Evolutionary conservation across 2,329 filamentous ascomycete genomes (phyloP).

Genomic region (Xylaria sp.): DNA sequence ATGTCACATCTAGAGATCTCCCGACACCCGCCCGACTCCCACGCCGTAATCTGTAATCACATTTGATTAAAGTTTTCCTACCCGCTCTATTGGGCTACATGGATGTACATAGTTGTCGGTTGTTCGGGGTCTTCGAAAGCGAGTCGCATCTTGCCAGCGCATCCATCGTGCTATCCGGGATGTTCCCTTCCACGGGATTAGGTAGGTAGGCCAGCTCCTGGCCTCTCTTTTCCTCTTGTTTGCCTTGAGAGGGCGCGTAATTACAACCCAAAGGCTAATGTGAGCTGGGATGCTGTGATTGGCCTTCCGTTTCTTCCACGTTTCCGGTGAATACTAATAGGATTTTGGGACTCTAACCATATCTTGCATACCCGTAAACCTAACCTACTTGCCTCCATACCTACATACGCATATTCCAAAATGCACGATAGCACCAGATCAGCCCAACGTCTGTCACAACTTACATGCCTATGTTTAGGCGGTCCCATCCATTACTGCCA

Average conservation of each 20-base stretch:
- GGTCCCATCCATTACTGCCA: not conserved
- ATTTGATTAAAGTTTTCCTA: not conserved
- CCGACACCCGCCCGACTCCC: not conserved
- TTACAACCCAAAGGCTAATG: not conserved
- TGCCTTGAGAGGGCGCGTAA: not conserved
- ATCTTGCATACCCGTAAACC: slow-evolving; percentile 18
- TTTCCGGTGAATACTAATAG: not conserved
- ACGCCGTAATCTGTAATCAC: not conserved
- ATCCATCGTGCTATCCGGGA: not conserved
- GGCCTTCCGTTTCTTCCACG: not conserved
- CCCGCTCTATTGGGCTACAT: not conserved
- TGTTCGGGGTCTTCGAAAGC: slow-evolving; percentile 6
- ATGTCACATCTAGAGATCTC: not conserved
- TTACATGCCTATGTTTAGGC: no score
- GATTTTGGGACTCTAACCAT: not conserved
- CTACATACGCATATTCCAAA: not conserved
- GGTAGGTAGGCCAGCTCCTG: not conserved
- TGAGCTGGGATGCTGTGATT: not conserved
- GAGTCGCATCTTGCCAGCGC: slow-evolving; percentile 23
- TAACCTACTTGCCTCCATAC: not conserved
- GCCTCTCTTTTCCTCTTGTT: not conserved
- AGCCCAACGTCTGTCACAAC: not conserved
- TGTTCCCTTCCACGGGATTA: not conserved
- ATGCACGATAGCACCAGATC: not conserved
- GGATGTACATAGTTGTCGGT: slow-evolving; percentile 9